Evolutionary conservation across 1,284 basidiomycete species (phyloP), one percentile per base, ranked within the genome.

Genomic region (Marasmius fiardii): DNA sequence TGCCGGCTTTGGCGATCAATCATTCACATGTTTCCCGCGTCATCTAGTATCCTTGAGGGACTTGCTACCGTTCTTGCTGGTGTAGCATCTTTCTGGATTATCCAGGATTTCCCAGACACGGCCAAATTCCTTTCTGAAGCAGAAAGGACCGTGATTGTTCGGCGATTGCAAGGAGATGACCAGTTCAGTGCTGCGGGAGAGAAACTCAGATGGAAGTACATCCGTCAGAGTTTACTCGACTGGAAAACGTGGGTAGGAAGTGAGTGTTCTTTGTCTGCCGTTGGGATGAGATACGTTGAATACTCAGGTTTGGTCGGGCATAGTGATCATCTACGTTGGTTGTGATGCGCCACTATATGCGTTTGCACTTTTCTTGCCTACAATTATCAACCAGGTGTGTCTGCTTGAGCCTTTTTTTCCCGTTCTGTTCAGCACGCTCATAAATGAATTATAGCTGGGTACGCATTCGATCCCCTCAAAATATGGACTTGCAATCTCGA

Each of bases 21-120:
- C 24, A 24, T 34, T 26, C 12, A 26, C 37, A 20, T 24, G 35
- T 31, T 49, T 12, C 16, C 26, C 34, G 43, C 44, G 21, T 51
- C 5, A 16, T n/a, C 45, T 35, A 65, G 64, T 51, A 85, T 86
- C 61, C 61, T 86, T 20, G 82, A 86, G 60, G 85, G 83, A 26
- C 73, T 91, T 31, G 74, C 74, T 21, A 92, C 90, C 2, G 79
- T 91, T 28, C 7, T 90, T 21, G 83, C 84, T 1, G 88, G 86
- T 1, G 63, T 69, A n/a, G 63, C 74, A 3, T 88, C 88, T 4
- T 92, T 85, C 74, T 92, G 81, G 79, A 81, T 91, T 61, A 82
- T 91, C 58, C 83, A 88, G 64, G 90, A 92, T 69, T 92, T 92
- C 72, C 90, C 89, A 4, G 87, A 90, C 64, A 87, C 82, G 0